A percentile compares a stretch with the other conserved stretches of the same genome.
Evolutionary conservation across 805 yeast genomes (phyloP).

Genomic region (Cyberlindnera subsufficiens): DNA sequence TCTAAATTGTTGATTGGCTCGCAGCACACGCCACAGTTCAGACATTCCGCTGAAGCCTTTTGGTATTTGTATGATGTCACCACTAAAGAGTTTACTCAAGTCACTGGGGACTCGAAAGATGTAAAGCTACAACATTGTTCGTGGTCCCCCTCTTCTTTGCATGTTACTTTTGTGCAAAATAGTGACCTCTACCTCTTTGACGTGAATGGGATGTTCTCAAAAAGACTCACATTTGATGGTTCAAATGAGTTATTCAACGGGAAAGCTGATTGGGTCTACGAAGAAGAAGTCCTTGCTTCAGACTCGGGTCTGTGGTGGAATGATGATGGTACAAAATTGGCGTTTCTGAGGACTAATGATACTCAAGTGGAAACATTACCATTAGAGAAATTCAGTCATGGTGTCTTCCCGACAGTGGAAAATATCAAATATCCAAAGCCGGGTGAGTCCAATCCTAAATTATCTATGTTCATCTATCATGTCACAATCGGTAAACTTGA

Average conservation of each 20-base stretch:
- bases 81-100: constrained; percentile 27
- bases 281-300: constrained; percentile 62
- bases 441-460: constrained; percentile 55
- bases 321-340: constrained; percentile 49
- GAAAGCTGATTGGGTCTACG: constrained; percentile 80
- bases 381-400: constrained; percentile 45
- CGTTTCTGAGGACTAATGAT: constrained; percentile 56
- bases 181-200: constrained; percentile 50
- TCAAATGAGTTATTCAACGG: constrained; percentile 51
- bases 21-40: constrained; percentile 45
- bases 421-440: constrained; percentile 67
- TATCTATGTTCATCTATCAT: constrained; percentile 40
- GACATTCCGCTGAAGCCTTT: constrained; percentile 60
- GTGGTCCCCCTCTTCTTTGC: constrained; percentile 58
- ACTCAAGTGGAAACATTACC: constrained; percentile 47
- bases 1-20: constrained; percentile 51
- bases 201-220: constrained; percentile 14
- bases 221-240: constrained; percentile 41
- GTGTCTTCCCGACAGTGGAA: constrained; percentile 40
- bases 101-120: constrained; percentile 16
- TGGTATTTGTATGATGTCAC: constrained; percentile 58
- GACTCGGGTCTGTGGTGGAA: constrained; percentile 73
- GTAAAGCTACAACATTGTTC: constrained; percentile 35
- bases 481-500: constrained; percentile 21
- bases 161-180: constrained; percentile 48